Base-by-base conservation (phyloP, 176 grass and related monocot genomes). In the Carex scoparia region DNA sequence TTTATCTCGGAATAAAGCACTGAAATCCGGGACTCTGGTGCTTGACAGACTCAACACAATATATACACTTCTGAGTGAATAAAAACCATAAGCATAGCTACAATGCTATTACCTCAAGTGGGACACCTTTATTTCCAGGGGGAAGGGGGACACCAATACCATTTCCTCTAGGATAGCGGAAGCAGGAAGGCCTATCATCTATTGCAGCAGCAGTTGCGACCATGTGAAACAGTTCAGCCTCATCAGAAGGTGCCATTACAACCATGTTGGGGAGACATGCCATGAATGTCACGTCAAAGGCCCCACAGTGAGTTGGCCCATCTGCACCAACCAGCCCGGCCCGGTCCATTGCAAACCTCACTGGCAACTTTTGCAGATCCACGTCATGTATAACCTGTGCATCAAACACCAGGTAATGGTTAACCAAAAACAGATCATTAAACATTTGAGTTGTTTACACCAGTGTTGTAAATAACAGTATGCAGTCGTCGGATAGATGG, bases 181-280 rank as follows among this genome's bases (percentile, higher is more conserved):
- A 92, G 85, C 96, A 98, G 15, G 91, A 92, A 0, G 96, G 96
- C 62, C 96, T 89, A 65, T 98, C 93, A 53, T 98, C 79, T 65
- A 98, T 98, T 80, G 89, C 93, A 0, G 96, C 96, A 46, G 96
- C 93, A 35, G 96, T 98, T 72, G 96, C 93, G 4, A 98, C 91
- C 93, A 98, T 98, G 87, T 98, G 91, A 84, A 89, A 98, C 31
- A 98, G 90, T 88, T 98, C 96, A 32, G 93, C 93, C 85, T 98
- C 93, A 76, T 98, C 93, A 60, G 96, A 88, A 14, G 96, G 96
- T 12, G 96, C 96, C 96, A 98, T 98, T 87, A 98, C 93, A 3
- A 98, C 85, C 96, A 98, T 98, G 75, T 95, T 98, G 1, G 96
- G 96, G 5, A 98, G 88, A 85, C 96, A 98, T 3, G 96, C 96